Evolutionary conservation across 345 rosid species (phyloP).

Genomic region (Salix brachista): DNA sequence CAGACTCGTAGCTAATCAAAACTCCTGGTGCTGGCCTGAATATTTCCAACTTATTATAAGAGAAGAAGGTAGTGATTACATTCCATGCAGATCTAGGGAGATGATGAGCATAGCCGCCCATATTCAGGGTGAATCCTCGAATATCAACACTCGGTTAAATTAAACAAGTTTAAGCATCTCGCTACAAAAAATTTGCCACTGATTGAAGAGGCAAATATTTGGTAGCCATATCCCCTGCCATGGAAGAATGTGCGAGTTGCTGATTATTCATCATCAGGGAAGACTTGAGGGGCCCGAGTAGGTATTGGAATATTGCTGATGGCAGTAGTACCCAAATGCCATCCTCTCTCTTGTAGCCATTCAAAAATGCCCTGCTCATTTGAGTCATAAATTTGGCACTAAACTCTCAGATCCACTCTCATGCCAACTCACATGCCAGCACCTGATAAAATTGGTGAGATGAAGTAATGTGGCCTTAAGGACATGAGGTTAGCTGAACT

Average conservation of each 20-base stretch:
- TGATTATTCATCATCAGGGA: neutral
- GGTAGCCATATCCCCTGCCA: neutral
- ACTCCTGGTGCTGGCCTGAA: neutral
- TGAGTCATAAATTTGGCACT: neutral
- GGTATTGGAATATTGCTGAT: neutral
- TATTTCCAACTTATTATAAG: neutral
- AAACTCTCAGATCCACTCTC: neutral
- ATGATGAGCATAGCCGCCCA: neutral
- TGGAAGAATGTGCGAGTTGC: neutral
- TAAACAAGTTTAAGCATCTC: neutral
- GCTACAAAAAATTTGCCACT: neutral
- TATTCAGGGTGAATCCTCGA: neutral
- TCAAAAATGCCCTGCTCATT: neutral
- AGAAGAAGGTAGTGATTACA: neutral
- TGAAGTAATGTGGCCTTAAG: neutral
- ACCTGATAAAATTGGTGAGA: neutral
- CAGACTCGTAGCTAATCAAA: neutral
- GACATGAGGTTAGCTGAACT: slow-evolving; percentile 1
- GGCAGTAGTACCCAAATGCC: neutral
- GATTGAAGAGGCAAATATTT: neutral
- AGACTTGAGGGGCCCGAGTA: neutral
- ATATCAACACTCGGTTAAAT: neutral
- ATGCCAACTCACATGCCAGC: neutral
- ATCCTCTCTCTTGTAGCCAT: neutral
- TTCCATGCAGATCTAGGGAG: neutral